These are phyloP conservation scores for Parmelia sp. DNA, from an alignment of 495 filamentous ascomycete genomes.

Conservation along the genomic window DNA sequence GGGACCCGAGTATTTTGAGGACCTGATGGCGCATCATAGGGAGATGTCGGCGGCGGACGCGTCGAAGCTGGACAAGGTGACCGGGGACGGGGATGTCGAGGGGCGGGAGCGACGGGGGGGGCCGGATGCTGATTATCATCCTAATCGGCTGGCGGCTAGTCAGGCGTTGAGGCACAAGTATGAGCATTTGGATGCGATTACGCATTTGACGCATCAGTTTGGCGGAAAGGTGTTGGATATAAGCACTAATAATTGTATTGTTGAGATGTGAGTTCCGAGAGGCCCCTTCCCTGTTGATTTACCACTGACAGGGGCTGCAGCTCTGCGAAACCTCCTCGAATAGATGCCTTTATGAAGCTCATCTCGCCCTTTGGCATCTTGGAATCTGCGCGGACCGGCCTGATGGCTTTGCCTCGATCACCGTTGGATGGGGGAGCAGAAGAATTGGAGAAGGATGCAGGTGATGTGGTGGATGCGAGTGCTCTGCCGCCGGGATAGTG, in stretches of 20 bases:
- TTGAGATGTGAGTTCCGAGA: conserved; percentile 71
- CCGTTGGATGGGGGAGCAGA: conserved; percentile 71
- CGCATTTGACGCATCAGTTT: conserved; percentile 93
- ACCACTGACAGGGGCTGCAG: conserved; percentile 34
- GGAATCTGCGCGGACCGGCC: conserved; percentile 85
- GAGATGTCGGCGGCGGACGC: conserved; percentile 52
- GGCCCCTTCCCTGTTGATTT: background rate
- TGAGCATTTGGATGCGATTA: conserved; percentile 91
- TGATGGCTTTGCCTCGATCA: conserved; percentile 94
- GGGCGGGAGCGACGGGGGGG: conserved; percentile 27
- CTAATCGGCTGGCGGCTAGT: conserved; percentile 70
- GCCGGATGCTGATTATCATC: conserved; percentile 68
- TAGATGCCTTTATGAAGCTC: conserved; percentile 96
- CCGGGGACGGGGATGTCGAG: conserved; percentile 30
- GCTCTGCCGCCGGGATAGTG: conserved; percentile 81
- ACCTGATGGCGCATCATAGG: conserved; percentile 88
- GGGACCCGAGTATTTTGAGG: conserved; percentile 95
- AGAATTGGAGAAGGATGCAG: conserved; percentile 73
- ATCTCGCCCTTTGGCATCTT: conserved; percentile 93
- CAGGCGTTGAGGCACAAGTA: conserved; percentile 93
- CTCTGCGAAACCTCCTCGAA: conserved; percentile 85
- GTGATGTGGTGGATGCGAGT: conserved; percentile 86
- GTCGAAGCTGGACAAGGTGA: conserved; percentile 33
- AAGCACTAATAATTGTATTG: conserved; percentile 95
- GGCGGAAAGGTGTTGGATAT: conserved; percentile 97